phyloP scores from a whole-genome alignment of 306 rosid species.

The Sesbania bispinosa region DNA sequence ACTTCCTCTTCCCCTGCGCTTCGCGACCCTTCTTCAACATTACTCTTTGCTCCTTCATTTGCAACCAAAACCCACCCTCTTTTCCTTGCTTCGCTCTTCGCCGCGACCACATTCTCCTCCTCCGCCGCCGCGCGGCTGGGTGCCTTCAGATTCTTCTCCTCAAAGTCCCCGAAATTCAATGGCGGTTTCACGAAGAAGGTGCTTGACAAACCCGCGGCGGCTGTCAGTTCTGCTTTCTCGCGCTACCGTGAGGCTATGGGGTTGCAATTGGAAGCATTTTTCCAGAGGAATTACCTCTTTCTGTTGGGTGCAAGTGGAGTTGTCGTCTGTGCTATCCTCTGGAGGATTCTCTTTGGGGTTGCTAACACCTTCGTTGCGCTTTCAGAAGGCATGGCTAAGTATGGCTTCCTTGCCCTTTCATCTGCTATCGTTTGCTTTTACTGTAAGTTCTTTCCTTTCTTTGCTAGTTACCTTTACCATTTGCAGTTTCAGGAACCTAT shows the following conservation, averaged over 20 bases:
- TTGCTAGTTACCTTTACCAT: background rate
- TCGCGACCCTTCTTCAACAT: constrained; percentile 19
- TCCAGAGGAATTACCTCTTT: constrained; percentile 54
- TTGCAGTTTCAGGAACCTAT: background rate
- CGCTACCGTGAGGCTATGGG: constrained; percentile 81
- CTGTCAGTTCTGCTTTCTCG: constrained; percentile 47
- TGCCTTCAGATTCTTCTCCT: constrained; percentile 52
- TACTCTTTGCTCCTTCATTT: too few species aligned
- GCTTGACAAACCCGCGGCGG: constrained; percentile 54
- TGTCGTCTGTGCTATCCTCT: constrained; percentile 59
- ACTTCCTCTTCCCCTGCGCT: constrained; percentile 18
- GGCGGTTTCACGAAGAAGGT: constrained; percentile 46
- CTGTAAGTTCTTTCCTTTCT: constrained; percentile 58
- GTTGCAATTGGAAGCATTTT: constrained; percentile 87
- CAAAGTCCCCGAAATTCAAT: constrained; percentile 28
- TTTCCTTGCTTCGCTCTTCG: background rate
- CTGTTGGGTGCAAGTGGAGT: constrained; percentile 65
- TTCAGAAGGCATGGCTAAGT: constrained; percentile 96
- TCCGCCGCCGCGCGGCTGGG: background rate
- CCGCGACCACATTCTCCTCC: constrained; percentile 3
- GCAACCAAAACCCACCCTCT: constrained; percentile 20
- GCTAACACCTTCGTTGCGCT: constrained; percentile 67
- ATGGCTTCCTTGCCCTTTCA: constrained; percentile 91
- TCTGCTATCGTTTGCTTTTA: constrained; percentile 79
- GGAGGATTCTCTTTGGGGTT: constrained; percentile 79